Evolutionary conservation across 768 basidiomycete species (phyloP), one percentile per base, ranked within the genome.

Genomic region (Terana coerulea): DNA sequence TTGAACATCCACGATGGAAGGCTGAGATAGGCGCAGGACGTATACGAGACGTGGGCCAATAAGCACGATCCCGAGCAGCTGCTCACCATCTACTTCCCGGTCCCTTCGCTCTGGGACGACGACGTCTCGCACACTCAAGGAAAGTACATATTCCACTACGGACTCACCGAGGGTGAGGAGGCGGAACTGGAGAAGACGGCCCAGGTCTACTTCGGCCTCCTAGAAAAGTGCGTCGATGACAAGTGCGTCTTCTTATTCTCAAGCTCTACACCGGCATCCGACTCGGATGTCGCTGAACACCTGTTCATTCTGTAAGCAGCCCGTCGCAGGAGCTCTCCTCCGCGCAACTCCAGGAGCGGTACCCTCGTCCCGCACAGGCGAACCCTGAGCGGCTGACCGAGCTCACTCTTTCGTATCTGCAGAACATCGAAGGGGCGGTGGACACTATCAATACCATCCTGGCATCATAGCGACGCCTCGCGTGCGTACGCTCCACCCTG

Each of bases 71-170:
- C 47, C n/a, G 44, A 46, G 3, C 19, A 19, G 2, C 44, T 52
- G 3, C 11, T 47, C 21, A 36, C n/a, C 4, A 37, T 9, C 8
- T 52, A 52, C 26, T 52, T 52, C 39, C 51, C 51, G 12, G 3
- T 36, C 7, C 44, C 6, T 3, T 24, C 26, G 7, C n/a, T 45
- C 9, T 45, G 43, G 43, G 24, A 33, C 12, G 35, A 36, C 12
- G 43, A 36, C n/a, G 30, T 30, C 40, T 37, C 35, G 9, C 15
- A 28, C 19, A 24, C 28, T 17, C 24, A 21, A 17, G 5, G 15
- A 6, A n/a, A 19, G 28, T 15, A 52, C 26, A 34, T 36, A n/a
- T 46, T 46, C 29, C 51, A 52, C 40, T 25, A 47, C 26, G 15
- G 26, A 2, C 35, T 52, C 9, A 46, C 51, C 7, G 29, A 29